Percentiles rank a stretch among this genome's conserved stretches.
Evolutionary conservation across 176 grass and related monocot species (phyloP).

Genomic region (Eragrostis nindensis): DNA sequence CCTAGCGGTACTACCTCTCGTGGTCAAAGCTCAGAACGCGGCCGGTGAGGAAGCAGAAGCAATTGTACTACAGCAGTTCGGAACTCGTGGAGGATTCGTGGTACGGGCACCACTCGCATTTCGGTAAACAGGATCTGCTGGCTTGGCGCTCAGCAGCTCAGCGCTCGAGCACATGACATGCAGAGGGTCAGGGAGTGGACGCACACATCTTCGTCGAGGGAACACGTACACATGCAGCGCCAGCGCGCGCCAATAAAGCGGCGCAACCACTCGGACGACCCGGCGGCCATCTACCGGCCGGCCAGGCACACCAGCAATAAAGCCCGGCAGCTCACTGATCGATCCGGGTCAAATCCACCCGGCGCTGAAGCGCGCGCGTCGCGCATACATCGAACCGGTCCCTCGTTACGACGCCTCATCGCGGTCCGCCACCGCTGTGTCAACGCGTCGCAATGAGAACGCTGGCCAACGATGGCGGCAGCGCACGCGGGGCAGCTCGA

Average conservation of each 20-base stretch:
- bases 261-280: slow-evolving; percentile 40
- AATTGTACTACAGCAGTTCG: too few species aligned
- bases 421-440: background rate
- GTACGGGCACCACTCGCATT: background rate
- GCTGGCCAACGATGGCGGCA: background rate
- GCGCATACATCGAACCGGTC: background rate
- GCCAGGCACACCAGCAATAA: background rate
- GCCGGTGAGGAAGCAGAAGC: too few species aligned
- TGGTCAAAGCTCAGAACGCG: too few species aligned
- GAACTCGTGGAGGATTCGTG: too few species aligned
- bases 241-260: slow-evolving; percentile 34
- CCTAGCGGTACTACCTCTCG: too few species aligned
- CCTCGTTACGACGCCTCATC: background rate
- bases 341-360: background rate
- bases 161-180: slow-evolving; percentile 18
- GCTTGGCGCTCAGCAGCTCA: background rate
- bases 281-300: background rate
- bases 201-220: background rate
- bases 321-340: background rate
- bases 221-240: slow-evolving; percentile 14
- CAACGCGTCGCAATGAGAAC: background rate
- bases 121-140: background rate
- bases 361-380: background rate
- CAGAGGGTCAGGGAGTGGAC: background rate
- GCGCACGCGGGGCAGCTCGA: background rate